These are phyloP conservation scores for Eucalyptus rudis DNA, from an alignment of 345 rosid species.

Conservation along the genomic window DNA sequence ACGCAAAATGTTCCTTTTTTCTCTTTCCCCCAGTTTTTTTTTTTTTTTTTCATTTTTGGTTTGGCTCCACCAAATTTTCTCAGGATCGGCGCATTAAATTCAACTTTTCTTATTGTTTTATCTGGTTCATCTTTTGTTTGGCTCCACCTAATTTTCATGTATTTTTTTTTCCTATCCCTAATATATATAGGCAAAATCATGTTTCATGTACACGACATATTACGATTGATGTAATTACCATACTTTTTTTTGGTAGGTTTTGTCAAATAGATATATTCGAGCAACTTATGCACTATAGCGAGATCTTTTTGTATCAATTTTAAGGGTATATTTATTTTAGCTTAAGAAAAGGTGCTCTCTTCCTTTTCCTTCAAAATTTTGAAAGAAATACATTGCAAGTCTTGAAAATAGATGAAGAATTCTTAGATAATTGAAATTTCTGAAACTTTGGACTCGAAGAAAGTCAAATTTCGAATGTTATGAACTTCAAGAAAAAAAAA, in stretches of 20 bases:
- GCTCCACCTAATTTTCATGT: too few species aligned
- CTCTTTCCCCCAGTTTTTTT: too few species aligned
- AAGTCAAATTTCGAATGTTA: accelerated
- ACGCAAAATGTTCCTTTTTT: background rate
- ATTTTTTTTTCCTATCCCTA: background rate
- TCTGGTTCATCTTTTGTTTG: background rate
- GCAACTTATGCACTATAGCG: background rate
- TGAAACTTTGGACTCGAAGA: accelerated
- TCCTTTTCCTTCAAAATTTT: accelerated
- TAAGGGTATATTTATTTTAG: background rate
- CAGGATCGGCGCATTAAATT: background rate
- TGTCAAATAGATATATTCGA: accelerated
- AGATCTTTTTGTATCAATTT: accelerated
- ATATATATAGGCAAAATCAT: too few species aligned
- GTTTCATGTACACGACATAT: too few species aligned
- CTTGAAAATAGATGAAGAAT: background rate
- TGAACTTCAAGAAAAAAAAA: background rate
- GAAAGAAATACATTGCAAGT: accelerated
- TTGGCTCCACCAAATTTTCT: background rate
- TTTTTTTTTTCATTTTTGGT: too few species aligned
- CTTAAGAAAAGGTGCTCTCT: too few species aligned
- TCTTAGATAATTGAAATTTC: background rate
- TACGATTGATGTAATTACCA: accelerated
- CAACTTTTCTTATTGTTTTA: background rate
- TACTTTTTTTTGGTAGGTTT: too few species aligned